These are phyloP conservation scores for Podaxis carcinomalis DNA, from an alignment of 768 basidiomycete species.

Conservation along the genomic window DNA sequence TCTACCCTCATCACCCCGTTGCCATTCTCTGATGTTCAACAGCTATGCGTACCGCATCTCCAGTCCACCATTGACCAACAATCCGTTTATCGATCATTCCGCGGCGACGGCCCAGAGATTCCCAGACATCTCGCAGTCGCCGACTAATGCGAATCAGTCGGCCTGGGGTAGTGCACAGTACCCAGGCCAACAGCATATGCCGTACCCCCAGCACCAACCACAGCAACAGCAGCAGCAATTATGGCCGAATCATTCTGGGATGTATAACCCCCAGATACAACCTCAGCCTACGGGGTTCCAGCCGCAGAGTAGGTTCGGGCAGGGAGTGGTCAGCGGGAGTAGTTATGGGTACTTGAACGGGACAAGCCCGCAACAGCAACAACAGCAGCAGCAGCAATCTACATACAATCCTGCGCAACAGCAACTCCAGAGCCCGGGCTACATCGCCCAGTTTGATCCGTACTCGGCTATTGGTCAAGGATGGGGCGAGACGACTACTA, in stretches of 20 bases:
- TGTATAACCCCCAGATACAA: slow-evolving; percentile 1
- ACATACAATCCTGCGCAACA: slow-evolving; percentile 41
- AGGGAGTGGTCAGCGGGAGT: slow-evolving; percentile 35
- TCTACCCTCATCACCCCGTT: not conserved
- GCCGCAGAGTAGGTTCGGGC: slow-evolving; percentile 52
- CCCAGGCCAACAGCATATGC: slow-evolving; percentile 30
- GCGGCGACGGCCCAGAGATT: slow-evolving; percentile 40
- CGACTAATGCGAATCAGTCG: slow-evolving; percentile 15
- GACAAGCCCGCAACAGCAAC: slow-evolving; percentile 23
- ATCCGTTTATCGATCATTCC: slow-evolving; percentile 60
- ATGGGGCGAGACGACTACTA: slow-evolving; percentile 27
- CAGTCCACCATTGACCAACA: slow-evolving; percentile 46
- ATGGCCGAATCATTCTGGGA: slow-evolving; percentile 19
- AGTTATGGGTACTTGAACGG: slow-evolving; percentile 36
- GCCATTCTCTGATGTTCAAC: slow-evolving; percentile 33
- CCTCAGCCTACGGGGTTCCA: slow-evolving; percentile 30
- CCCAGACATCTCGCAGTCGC: slow-evolving; percentile 51
- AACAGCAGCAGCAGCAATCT: slow-evolving; percentile 22
- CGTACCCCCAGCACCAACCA: slow-evolving; percentile 32
- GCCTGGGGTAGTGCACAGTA: slow-evolving; percentile 22
- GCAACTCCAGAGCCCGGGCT: slow-evolving; percentile 42
- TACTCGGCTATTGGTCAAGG: slow-evolving; percentile 42
- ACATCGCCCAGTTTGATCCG: slow-evolving; percentile 51
- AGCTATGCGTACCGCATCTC: slow-evolving; percentile 31
- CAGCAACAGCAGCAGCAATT: slow-evolving; percentile 31